Base-by-base conservation (phyloP, 441 rosid species). In the Aquilaria agallochum region DNA sequence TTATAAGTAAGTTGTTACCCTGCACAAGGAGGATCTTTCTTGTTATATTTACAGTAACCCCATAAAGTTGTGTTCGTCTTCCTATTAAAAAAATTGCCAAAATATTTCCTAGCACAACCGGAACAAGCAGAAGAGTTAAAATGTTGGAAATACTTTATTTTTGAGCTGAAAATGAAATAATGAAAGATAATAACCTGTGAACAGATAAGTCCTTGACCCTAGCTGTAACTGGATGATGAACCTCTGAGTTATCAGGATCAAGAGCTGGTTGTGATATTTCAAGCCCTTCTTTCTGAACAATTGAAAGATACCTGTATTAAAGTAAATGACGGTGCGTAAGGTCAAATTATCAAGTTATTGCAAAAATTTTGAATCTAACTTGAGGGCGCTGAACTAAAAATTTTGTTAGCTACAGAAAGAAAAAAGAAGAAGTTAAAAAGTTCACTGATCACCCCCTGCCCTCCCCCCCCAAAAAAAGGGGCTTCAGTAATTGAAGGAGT, bases 191-290 rank as follows among this genome's bases (percentile, higher is more conserved):
- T 8, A 61, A 89, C 93, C 91, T 79, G 76, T 87, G 92, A n/a
- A 83, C 82, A 76, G 63, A 80, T 14, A 74, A 69, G 60, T 69
- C 72, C 0, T 27, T 68, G 53, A 55, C 59, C 31, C 89, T 74
- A 58, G 68, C 64, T 33, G 96, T 87, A 65, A 87, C 71, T 11
- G 60, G 74, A 72, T 85, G 87, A 65, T 87, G 95, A 54, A 90
- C 68, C 33, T 82, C 78, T 42, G 89, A 83, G 31, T 69, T 67
- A 9, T 56, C 59, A 8, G 87, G 80, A 77, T 85, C 96, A 58
- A 90, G 92, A 48, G 87, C 92, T 61, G 95, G 96, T 67, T 90
- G 95, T 31, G 95, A 90, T 77, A 90, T 82, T 70, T 85, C 83
- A 33, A 87, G 90, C 46, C 89, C 87, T 76, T 87, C 92, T 47